These are phyloP conservation scores for Leishmania major DNA, from an alignment of 208 protist species.

Conservation along the genomic window DNA sequence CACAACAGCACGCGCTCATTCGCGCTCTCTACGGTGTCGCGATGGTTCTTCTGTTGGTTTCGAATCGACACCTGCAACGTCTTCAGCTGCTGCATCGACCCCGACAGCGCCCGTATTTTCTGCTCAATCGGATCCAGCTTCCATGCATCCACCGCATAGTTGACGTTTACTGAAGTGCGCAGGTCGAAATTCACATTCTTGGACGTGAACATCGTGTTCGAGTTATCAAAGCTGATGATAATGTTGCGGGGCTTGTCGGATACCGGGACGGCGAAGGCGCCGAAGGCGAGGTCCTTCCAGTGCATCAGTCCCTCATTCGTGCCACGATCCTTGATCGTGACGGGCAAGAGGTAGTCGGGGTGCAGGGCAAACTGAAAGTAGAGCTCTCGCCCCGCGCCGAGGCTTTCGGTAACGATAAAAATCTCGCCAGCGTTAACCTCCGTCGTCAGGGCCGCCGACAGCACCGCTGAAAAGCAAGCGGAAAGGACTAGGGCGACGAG, in stretches of 20 bases:
- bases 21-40: conserved; percentile 61
- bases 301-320: conserved; percentile 19
- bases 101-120: conserved; percentile 37
- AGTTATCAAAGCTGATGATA: conserved; percentile 60
- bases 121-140: conserved; percentile 79
- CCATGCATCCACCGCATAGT: conserved; percentile 21
- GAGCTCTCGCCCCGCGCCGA: conserved; percentile 30
- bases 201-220: conserved; percentile 33
- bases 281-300: conserved; percentile 34
- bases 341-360: conserved; percentile 29
- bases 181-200: conserved; percentile 56
- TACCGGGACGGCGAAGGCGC: conserved; percentile 37
- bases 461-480: neutral
- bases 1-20: conserved; percentile 69
- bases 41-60: conserved; percentile 65
- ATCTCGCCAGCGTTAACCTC: conserved; percentile 30
- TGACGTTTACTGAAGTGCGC: conserved; percentile 35
- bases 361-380: conserved; percentile 59
- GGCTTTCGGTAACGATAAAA: conserved; percentile 40
- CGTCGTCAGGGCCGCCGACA: conserved; percentile 27
- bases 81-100: conserved; percentile 44
- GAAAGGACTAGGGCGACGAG: neutral
- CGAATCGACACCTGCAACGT: conserved; percentile 56
- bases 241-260: conserved; percentile 22
- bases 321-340: conserved; percentile 27